phyloP scores from a whole-genome alignment of 2,329 filamentous ascomycete genomes.

The Kalmusia sp. region DNA sequence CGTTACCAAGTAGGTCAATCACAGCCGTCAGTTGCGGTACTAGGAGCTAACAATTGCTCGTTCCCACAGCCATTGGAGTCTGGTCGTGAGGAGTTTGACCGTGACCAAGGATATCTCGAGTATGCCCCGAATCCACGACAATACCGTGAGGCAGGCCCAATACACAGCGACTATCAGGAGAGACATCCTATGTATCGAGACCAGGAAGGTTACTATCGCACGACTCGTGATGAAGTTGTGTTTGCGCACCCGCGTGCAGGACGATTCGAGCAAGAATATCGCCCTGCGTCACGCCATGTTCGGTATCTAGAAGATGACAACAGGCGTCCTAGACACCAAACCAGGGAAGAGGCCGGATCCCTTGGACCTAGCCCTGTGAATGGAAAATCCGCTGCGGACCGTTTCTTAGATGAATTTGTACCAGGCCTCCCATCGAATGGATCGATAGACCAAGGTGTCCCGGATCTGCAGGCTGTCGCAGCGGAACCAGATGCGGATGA shows the following conservation, averaged over 20 bases:
- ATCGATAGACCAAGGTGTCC: constrained; percentile 16
- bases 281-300: constrained; percentile 32
- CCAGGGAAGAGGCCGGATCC: constrained; percentile 26
- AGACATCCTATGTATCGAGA: constrained; percentile 42
- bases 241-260: constrained; percentile 39
- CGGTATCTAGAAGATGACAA: constrained; percentile 37
- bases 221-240: constrained; percentile 30
- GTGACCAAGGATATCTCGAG: constrained; percentile 37
- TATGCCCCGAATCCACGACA: constrained; percentile 37
- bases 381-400: constrained; percentile 41
- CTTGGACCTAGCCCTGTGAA: constrained; percentile 29
- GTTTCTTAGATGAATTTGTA: constrained; percentile 43
- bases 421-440: constrained; percentile 28
- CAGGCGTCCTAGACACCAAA: constrained; percentile 29
- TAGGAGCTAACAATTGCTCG: constrained; percentile 22
- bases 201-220: constrained; percentile 37
- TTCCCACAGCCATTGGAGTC: constrained; percentile 35
- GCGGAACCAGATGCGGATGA: constrained; percentile 34
- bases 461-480: constrained; percentile 18
- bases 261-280: constrained; percentile 34
- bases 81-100: constrained; percentile 35
- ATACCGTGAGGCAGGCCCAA: constrained; percentile 28
- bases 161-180: constrained; percentile 38
- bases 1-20: constrained; percentile 44
- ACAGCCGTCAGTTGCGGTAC: constrained; percentile 6